These are phyloP conservation scores for Eucalyptus fibrosa DNA, from an alignment of 345 rosid genomes.

Conservation along the genomic window DNA sequence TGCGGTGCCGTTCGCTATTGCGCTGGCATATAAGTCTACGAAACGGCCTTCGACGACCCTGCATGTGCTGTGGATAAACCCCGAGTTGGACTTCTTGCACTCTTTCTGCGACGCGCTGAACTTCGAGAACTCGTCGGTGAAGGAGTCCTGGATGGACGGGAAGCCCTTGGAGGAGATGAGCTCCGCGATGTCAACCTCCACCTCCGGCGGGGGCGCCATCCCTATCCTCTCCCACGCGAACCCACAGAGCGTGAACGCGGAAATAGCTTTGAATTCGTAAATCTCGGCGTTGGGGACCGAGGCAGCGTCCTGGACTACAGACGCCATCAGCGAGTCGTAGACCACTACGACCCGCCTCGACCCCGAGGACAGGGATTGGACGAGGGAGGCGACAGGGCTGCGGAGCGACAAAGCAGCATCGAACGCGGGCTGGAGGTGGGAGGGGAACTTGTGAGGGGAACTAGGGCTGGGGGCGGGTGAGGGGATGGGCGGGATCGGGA, in stretches of 20 bases:
- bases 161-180: neutral
- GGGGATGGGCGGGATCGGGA: too few relatives aligned
- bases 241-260: neutral
- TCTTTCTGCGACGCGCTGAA: neutral
- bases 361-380: neutral
- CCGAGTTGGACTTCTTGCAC: neutral
- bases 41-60: neutral
- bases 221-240: neutral
- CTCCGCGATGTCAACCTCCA: neutral
- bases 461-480: too few relatives aligned
- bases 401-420: conserved; percentile 1
- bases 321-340: conserved; percentile 2
- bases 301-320: conserved; percentile 1
- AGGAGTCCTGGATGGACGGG: neutral
- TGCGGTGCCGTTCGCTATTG: neutral
- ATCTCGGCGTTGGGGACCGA: neutral
- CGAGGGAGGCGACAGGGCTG: neutral
- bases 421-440: neutral
- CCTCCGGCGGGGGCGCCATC: neutral
- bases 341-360: neutral
- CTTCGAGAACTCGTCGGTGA: conserved; percentile 14
- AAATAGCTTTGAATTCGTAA: neutral
- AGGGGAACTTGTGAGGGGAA: neutral
- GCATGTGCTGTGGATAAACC: neutral
- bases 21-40: neutral